Evolutionary conservation across 2,329 filamentous ascomycete species (phyloP).

Genomic region (Fusarium newnesense): DNA sequence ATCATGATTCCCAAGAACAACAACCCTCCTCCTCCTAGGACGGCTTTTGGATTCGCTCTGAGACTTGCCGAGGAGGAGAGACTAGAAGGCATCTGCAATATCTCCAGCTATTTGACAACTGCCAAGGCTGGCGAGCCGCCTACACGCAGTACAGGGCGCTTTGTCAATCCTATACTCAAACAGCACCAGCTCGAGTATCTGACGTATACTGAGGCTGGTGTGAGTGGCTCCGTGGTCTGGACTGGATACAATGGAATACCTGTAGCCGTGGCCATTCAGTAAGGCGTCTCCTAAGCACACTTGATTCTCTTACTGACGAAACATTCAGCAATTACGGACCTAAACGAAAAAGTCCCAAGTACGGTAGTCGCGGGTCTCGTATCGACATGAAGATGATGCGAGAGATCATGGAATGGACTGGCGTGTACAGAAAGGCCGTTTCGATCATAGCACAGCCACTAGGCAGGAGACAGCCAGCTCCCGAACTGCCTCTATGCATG

Average conservation of each 20-base stretch:
- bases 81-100: not conserved
- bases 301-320: accelerated
- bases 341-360: not conserved
- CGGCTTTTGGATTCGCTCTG: not conserved
- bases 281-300: not conserved
- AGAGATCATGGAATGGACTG: not conserved
- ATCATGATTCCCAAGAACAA: not conserved
- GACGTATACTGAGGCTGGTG: not conserved
- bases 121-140: not conserved
- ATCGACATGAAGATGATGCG: not conserved
- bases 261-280: not conserved
- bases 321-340: not conserved
- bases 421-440: not conserved
- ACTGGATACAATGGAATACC: not conserved
- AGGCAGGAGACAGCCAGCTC: accelerated
- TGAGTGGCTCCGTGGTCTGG: not conserved
- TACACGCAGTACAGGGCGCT: not conserved
- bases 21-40: not conserved
- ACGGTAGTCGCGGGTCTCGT: not conserved
- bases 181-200: not conserved
- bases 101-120: not conserved
- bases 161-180: not conserved
- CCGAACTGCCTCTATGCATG: not conserved
- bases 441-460: not conserved
- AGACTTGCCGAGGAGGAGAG: not conserved